Conservation (phyloP, 352 stramenopile species). For the Pythium diclinum region DNA sequence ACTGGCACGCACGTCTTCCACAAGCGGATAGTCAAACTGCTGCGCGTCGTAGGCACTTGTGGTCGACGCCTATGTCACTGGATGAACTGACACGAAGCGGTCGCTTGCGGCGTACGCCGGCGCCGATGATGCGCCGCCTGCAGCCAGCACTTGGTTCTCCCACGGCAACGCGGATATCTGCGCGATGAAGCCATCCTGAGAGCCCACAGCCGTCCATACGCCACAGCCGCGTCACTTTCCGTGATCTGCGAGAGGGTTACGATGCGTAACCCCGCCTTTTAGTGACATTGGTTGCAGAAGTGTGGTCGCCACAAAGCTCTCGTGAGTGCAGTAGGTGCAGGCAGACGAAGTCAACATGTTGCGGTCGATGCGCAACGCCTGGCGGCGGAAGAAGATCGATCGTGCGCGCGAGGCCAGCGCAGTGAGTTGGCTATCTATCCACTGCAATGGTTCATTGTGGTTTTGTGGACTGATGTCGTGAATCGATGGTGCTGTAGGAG, state of each 20-base stretch:
- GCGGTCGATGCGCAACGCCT: slow-evolving; percentile 28
- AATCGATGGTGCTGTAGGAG: slow-evolving; percentile 32
- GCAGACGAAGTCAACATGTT: slow-evolving; percentile 11
- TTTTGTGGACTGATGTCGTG: background rate
- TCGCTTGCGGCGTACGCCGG: too few species aligned
- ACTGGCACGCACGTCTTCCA: too few species aligned
- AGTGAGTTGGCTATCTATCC: slow-evolving; percentile 21
- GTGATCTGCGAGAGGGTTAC: background rate
- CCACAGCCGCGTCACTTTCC: too few species aligned
- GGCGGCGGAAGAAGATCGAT: slow-evolving; percentile 39
- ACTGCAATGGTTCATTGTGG: background rate
- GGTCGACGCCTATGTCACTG: too few species aligned
- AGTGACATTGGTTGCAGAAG: slow-evolving; percentile 3
- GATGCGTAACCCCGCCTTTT: background rate
- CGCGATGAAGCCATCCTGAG: too few species aligned
- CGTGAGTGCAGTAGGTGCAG: background rate
- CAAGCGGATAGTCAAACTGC: too few species aligned
- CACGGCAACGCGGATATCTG: too few species aligned
- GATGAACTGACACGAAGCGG: too few species aligned
- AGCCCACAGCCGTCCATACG: too few species aligned
- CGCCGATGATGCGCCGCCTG: too few species aligned
- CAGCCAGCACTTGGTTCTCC: too few species aligned
- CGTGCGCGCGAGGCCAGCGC: slow-evolving; percentile 43
- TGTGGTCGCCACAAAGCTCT: background rate
- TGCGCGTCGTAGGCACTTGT: too few species aligned